phyloP scores from a whole-genome alignment of 1,139 yeast species.

The Candida sojae region DNA sequence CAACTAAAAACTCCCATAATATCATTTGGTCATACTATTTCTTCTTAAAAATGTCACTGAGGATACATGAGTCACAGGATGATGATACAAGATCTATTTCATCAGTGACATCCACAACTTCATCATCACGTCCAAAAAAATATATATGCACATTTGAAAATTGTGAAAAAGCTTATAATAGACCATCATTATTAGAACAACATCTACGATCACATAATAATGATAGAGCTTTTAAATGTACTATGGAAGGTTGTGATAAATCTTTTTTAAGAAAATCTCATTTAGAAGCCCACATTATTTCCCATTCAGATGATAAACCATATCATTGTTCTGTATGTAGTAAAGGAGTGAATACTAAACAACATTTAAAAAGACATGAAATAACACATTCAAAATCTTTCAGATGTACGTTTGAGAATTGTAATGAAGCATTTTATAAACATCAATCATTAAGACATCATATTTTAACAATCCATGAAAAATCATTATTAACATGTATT shows the following conservation, averaged over 20 bases:
- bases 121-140: conserved; percentile 53
- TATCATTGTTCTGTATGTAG: conserved; percentile 75
- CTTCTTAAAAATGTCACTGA: too few species aligned
- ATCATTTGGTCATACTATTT: not conserved
- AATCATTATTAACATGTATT: conserved; percentile 50
- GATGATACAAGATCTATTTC: conserved; percentile 10
- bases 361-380: conserved; percentile 82
- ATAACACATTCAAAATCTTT: conserved; percentile 75
- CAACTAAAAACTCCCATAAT: not conserved
- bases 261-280: conserved; percentile 78
- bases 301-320: conserved; percentile 68
- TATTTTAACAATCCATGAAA: conserved; percentile 60
- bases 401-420: conserved; percentile 59
- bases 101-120: conserved; percentile 13
- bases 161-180: conserved; percentile 74
- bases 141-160: conserved; percentile 62
- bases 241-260: conserved; percentile 53
- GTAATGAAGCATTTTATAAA: conserved; percentile 70
- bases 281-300: conserved; percentile 68
- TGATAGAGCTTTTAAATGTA: conserved; percentile 74
- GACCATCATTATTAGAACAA: conserved; percentile 83
- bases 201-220: conserved; percentile 80
- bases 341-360: conserved; percentile 79
- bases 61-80: conserved; percentile 2
- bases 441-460: conserved; percentile 82